Evolutionary conservation across 75 land plant genomes (phyloP), one percentile per base, ranked within the genome.

Genomic region (Picea glauca): DNA sequence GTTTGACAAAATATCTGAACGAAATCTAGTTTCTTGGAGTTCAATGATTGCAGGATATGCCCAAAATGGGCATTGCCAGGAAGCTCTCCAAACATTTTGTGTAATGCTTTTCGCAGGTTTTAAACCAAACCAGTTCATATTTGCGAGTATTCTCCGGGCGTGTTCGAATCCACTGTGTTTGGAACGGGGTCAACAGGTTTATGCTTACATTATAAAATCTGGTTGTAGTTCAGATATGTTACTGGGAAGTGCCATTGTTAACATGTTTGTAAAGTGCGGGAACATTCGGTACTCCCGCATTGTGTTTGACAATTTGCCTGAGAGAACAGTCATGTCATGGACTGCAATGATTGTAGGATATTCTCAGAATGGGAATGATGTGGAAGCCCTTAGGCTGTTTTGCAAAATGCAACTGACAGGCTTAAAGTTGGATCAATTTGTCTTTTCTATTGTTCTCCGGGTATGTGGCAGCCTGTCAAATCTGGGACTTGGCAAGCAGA

Each of bases 31-130:
- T 73, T 74, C 91, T 75, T 93, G 86, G 85, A 93, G 88, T 56
- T 58, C 90, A 35, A 83, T 93, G 76, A 91, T 93, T 80, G 79
- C 90, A 79, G 93, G 93, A 54, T 54, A 63, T 62, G 87, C 84
- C 67, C 93, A 91, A 78, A 85, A 87, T 80, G 84, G 78, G 33
- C 85, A 63, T 33, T 72, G 75, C 62, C 20, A 15, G 64, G 32
- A 74, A 66, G 88, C 91, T n/a, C 89, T 91, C 78, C 26, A 23
- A 33, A 58, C 65, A n/a, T 91, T 91, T 82, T 38, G 62, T 15
- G 20, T 3, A 43, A 89, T 93, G 91, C 85, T 54, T 60, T 33
- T 40, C 20, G 81, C 81, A 33, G 67, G 62, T 31, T 40, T 87
- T 60, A 58, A 13, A 0, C 91, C 91, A 76, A 91, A 93, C 81